phyloP scores from a whole-genome alignment of 495 filamentous ascomycete genomes.

The Aspergillus funiculosus region DNA sequence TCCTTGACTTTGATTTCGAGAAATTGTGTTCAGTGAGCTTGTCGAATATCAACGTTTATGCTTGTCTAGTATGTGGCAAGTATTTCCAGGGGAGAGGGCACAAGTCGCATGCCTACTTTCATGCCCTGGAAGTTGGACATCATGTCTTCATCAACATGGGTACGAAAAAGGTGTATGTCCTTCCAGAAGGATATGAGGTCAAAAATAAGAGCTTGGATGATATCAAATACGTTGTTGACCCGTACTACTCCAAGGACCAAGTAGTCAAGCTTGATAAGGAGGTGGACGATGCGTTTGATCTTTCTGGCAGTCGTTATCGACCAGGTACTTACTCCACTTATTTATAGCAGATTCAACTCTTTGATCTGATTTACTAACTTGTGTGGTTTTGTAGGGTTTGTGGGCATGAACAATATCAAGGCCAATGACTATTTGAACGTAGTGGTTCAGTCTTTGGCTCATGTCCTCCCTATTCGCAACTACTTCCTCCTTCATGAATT shows the following conservation, averaged over 20 bases:
- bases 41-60: slow-evolving; percentile 98
- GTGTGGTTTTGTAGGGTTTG: slow-evolving; percentile 55
- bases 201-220: slow-evolving; percentile 93
- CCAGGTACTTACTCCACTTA: slow-evolving; percentile 48
- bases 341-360: background rate
- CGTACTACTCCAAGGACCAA: slow-evolving; percentile 71
- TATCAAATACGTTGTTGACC: slow-evolving; percentile 97
- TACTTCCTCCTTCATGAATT: slow-evolving; percentile 78
- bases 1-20: slow-evolving; percentile 96
- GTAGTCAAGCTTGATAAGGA: slow-evolving; percentile 76
- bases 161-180: slow-evolving; percentile 88
- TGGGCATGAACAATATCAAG: slow-evolving; percentile 99
- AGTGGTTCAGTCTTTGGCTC: slow-evolving; percentile 85
- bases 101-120: slow-evolving; percentile 95
- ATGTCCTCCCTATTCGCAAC: slow-evolving; percentile 86
- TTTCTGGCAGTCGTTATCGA: slow-evolving; percentile 74
- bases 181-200: slow-evolving; percentile 97
- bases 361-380: slow-evolving; percentile 10
- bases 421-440: slow-evolving; percentile 99
- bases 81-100: slow-evolving; percentile 94
- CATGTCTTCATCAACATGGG: slow-evolving; percentile 98
- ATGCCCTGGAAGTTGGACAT: slow-evolving; percentile 89
- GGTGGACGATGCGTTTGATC: slow-evolving; percentile 67
- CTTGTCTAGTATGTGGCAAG: slow-evolving; percentile 94
- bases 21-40: slow-evolving; percentile 94